A percentile compares a stretch with the other conserved stretches of the same genome.
Conservation (phyloP, 2,329 filamentous ascomycete genomes). For the Penicillium digitatum region DNA sequence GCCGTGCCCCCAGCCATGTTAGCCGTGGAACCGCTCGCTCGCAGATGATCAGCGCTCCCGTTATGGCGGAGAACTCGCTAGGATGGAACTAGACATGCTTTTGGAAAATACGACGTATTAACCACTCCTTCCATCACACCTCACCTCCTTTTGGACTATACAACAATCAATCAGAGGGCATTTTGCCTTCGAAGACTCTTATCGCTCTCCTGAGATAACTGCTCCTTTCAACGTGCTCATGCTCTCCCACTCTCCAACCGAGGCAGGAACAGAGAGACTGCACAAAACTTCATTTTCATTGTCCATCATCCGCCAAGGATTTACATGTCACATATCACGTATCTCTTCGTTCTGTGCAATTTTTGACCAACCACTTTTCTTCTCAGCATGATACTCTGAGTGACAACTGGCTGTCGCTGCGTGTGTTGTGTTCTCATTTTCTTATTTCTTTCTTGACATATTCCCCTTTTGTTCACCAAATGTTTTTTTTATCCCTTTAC, state of each 20-base stretch:
- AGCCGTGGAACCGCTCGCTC: slow-evolving; percentile 67
- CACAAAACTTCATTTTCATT: slow-evolving; percentile 26
- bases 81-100: slow-evolving; percentile 73
- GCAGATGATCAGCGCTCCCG: slow-evolving; percentile 78
- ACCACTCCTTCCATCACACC: slow-evolving; percentile 5
- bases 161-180: slow-evolving; percentile 4
- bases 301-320: slow-evolving; percentile 22
- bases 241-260: background rate
- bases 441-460: slow-evolving; percentile 29
- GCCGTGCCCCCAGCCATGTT: slow-evolving; percentile 50
- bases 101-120: slow-evolving; percentile 15
- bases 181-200: background rate
- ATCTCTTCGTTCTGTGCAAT: slow-evolving; percentile 23
- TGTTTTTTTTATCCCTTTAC: slow-evolving; percentile 15
- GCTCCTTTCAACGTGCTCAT: background rate
- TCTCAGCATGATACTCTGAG: slow-evolving; percentile 22
- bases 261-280: slow-evolving; percentile 15
- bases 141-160: slow-evolving; percentile 2
- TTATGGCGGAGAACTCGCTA: slow-evolving; percentile 89
- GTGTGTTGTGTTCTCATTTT: slow-evolving; percentile 17
- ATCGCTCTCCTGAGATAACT: background rate
- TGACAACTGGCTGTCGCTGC: slow-evolving; percentile 9
- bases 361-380: slow-evolving; percentile 22
- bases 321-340: slow-evolving; percentile 26
- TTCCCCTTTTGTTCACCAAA: slow-evolving; percentile 34